Evolutionary conservation across 2,329 filamentous ascomycete genomes (phyloP).

Genomic region (Colletotrichum eleusines): DNA sequence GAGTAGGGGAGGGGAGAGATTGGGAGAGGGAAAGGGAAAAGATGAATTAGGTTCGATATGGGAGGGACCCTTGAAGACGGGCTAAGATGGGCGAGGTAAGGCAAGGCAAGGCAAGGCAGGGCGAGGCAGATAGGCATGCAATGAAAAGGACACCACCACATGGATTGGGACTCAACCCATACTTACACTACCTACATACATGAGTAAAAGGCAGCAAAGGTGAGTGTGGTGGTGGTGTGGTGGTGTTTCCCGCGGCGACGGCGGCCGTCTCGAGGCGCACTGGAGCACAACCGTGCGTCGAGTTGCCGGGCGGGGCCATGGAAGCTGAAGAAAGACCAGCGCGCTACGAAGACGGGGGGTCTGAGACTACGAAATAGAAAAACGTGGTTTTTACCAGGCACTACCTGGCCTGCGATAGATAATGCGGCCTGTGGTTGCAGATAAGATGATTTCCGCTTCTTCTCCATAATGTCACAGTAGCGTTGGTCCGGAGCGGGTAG

Average conservation of each 20-base stretch:
- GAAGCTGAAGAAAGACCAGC: not conserved
- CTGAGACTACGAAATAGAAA: not conserved
- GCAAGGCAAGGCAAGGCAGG: conserved; percentile 20
- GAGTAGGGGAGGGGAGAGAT: not conserved
- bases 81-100: conserved; percentile 28
- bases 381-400: conserved; percentile 18
- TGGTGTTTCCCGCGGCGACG: conserved; percentile 24
- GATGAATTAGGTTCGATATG: conserved; percentile 39
- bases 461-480: conserved; percentile 29
- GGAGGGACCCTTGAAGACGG: conserved; percentile 32
- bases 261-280: conserved; percentile 22
- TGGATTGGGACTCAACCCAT: conserved; percentile 5
- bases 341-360: not conserved
- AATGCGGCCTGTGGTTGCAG: conserved; percentile 30
- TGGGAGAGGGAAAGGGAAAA: conserved; percentile 18
- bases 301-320: conserved; percentile 14
- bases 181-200: not conserved
- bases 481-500: conserved; percentile 23
- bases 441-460: conserved; percentile 24
- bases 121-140: conserved; percentile 8
- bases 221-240: not conserved
- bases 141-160: not conserved
- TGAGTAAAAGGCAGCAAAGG: not conserved
- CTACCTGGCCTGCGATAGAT: not conserved
- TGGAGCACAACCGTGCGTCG: conserved; percentile 29